These are phyloP conservation scores for Ascochyta koolunga DNA, from an alignment of 2,329 filamentous ascomycete species.

Conservation along the genomic window DNA sequence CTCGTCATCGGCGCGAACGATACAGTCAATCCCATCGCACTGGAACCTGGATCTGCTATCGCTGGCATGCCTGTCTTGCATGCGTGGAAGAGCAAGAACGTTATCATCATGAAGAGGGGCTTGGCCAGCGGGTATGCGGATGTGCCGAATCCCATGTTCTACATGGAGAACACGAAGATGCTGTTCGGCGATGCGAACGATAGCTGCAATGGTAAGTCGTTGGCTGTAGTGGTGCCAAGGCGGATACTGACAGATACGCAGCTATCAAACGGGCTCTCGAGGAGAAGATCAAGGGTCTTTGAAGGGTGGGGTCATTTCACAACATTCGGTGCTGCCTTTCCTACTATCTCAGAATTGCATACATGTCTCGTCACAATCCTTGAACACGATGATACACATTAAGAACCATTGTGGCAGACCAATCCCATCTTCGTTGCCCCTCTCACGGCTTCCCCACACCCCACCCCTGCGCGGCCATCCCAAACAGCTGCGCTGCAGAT, in stretches of 20 bases:
- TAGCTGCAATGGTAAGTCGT: slow-evolving; percentile 69
- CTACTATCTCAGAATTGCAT: background rate
- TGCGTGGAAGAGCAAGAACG: slow-evolving; percentile 92
- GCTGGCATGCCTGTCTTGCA: slow-evolving; percentile 92
- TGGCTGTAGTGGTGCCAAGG: background rate
- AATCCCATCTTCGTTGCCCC: background rate
- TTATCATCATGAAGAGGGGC: slow-evolving; percentile 90
- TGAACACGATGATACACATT: background rate
- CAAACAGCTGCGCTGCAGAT: slow-evolving; percentile 5
- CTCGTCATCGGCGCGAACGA: slow-evolving; percentile 92
- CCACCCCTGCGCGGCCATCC: slow-evolving; percentile 3
- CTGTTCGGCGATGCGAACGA: slow-evolving; percentile 88
- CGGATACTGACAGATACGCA: slow-evolving; percentile 25
- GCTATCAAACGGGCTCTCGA: slow-evolving; percentile 47
- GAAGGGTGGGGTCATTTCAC: background rate
- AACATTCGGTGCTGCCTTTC: background rate
- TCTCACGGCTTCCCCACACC: slow-evolving; percentile 7
- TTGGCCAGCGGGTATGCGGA: slow-evolving; percentile 91
- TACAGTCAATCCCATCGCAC: slow-evolving; percentile 87
- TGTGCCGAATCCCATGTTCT: slow-evolving; percentile 93
- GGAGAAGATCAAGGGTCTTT: slow-evolving; percentile 43
- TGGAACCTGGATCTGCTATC: slow-evolving; percentile 82
- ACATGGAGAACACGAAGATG: slow-evolving; percentile 89
- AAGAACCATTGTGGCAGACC: background rate
- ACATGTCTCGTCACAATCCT: background rate